A percentile compares a stretch with the other conserved stretches of the same genome.
These are phyloP conservation scores for Stipa capillata DNA, from an alignment of 176 grass and related monocot genomes.

Conservation along the genomic window DNA sequence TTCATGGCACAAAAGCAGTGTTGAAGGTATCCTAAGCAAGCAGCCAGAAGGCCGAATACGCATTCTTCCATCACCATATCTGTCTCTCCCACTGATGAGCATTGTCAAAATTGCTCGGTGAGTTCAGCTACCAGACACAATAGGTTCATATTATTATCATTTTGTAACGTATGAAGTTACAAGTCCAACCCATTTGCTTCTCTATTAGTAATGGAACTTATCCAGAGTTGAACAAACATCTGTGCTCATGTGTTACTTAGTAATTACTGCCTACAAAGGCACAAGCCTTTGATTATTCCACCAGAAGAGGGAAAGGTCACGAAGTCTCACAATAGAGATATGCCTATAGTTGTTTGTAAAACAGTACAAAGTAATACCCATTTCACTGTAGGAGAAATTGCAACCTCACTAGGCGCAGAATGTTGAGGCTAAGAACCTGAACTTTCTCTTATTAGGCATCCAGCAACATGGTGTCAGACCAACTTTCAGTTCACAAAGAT, in stretches of 20 bases:
- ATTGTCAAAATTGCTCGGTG: conserved; percentile 93
- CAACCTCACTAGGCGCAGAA: not conserved
- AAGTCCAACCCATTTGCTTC: not conserved
- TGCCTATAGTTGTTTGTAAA: not conserved
- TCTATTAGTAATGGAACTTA: not conserved
- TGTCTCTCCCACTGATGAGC: conserved; percentile 91
- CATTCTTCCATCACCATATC: conserved; percentile 71
- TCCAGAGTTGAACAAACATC: not conserved
- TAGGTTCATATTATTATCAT: conserved; percentile 13
- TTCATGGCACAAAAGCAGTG: conserved; percentile 81
- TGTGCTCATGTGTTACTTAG: not conserved
- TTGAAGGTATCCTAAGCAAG: conserved; percentile 71
- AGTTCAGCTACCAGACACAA: conserved; percentile 13
- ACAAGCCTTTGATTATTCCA: not conserved
- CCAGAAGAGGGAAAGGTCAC: not conserved
- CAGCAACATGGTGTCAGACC: not conserved
- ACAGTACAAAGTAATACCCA: not conserved
- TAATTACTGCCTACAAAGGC: not conserved
- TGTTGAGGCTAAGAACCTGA: conserved; percentile 1
- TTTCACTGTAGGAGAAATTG: not conserved
- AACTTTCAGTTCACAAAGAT: not conserved
- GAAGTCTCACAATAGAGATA: not conserved
- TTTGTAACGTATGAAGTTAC: not conserved
- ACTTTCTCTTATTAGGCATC: not conserved
- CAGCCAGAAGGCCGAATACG: conserved; percentile 38